phyloP scores from a whole-genome alignment of 106 monocot species.

The Dendrobium huoshanense region DNA sequence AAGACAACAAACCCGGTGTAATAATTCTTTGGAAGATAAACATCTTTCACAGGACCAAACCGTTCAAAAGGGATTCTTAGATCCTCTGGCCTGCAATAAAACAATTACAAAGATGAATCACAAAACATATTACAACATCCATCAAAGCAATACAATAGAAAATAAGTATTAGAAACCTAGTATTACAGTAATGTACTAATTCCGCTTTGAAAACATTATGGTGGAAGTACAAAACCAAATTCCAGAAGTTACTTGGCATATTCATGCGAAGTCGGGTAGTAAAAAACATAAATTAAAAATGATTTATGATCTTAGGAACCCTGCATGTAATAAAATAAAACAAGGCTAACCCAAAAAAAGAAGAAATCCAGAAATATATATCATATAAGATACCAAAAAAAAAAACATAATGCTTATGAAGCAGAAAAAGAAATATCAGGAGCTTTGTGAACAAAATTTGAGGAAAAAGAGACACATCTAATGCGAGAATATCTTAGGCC shows the following conservation, averaged over 20 bases:
- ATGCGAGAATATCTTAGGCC: neutral
- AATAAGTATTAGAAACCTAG: neutral
- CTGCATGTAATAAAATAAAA: neutral
- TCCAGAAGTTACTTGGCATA: neutral
- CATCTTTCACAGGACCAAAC: constrained; percentile 90
- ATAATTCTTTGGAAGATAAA: constrained; percentile 92
- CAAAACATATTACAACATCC: neutral
- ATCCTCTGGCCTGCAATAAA: constrained; percentile 54
- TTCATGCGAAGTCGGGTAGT: neutral
- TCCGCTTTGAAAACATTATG: neutral
- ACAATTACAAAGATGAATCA: neutral
- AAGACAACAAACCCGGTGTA: constrained; percentile 59
- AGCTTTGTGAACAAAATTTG: neutral
- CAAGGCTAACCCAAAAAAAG: neutral
- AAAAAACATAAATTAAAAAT: neutral
- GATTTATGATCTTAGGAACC: neutral
- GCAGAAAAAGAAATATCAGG: neutral
- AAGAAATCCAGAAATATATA: neutral
- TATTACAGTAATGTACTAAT: neutral
- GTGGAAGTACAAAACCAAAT: neutral
- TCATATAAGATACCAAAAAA: neutral
- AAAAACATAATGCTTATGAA: neutral
- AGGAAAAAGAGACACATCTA: neutral
- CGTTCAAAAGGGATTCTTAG: constrained; percentile 80
- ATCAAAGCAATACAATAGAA: neutral